Evolutionary conservation across 176 grass and related monocot species (phyloP), one percentile per base, ranked within the genome.

Genomic region (Triticum timopheevii): DNA sequence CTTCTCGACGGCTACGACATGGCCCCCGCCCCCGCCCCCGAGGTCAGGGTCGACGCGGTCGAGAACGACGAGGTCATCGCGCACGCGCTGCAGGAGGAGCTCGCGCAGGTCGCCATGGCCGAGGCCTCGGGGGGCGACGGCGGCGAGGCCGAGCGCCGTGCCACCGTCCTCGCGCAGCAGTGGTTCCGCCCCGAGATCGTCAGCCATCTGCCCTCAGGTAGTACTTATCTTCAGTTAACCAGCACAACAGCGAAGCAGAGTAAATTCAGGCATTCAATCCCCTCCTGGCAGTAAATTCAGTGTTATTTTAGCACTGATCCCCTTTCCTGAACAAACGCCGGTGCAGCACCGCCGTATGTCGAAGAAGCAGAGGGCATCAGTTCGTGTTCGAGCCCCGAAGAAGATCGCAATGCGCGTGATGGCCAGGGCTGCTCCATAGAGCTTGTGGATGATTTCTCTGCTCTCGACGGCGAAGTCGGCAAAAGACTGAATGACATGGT

Each of bases 61-160:
- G 93, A 93, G 17, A 95, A 79, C 69, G 93, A 95, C 40, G 91
- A 92, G 78, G 54, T 90, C 80, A 95, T 98, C 82, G 96, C 92
- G 3, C 90, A 85, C 34, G 61, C 90, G 38, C 88, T 98, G 19
- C 93, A 95, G 87, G 69, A 92, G 72, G 93, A 98, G 84, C 39
- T 98, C 22, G 84, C 88, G 50, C 80, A 90, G 19, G 28, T 98
- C 58, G 91, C 93, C 72, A 20, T 76, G 56, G 87, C 83, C 36
- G 91, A 98, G 83, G 90, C 87, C 10, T 92, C 83, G 0, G 89
- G 86, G 30, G 8, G 40, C 36, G 74, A n/a, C 35, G 33, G 34
- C 6, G 27, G 28, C 7, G 80, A 82, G 3, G 19, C 47, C 6
- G 82, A 83, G 7, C 75, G 90, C n/a, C 83, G 86, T 42, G 84